A percentile compares a stretch with the other conserved stretches of the same genome.
Evolutionary conservation across 2,329 filamentous ascomycete genomes (phyloP).

Genomic region (Calonectria multiphialidica): DNA sequence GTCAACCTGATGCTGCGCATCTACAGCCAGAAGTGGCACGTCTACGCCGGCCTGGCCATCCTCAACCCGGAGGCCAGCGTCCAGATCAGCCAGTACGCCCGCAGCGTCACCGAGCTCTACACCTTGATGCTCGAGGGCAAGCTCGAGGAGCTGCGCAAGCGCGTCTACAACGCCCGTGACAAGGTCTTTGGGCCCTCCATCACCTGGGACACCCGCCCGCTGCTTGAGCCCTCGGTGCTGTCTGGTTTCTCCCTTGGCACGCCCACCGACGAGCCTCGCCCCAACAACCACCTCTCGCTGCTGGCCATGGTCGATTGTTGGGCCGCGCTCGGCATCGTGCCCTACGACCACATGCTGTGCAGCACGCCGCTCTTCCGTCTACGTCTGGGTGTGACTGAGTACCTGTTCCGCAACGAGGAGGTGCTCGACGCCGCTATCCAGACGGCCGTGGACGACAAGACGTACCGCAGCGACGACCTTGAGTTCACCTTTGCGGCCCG

Average conservation of each 20-base stretch:
- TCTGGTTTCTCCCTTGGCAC: constrained; percentile 89
- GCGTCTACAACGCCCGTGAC: constrained; percentile 75
- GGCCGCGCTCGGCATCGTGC: constrained; percentile 92
- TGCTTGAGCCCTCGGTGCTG: constrained; percentile 86
- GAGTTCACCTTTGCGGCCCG: constrained; percentile 98
- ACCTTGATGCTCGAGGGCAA: constrained; percentile 96
- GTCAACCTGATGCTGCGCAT: constrained; percentile 98
- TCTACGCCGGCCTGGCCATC: constrained; percentile 97
- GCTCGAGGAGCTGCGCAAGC: constrained; percentile 76
- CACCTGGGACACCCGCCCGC: constrained; percentile 71
- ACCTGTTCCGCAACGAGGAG: constrained; percentile 86
- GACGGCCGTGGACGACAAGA: constrained; percentile 89
- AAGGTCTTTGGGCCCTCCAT: constrained; percentile 81
- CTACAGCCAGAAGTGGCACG: constrained; percentile 99
- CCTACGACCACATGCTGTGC: constrained; percentile 99
- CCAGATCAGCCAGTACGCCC: constrained; percentile 95
- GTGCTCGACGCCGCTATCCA: constrained; percentile 87
- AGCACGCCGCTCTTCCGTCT: constrained; percentile 97
- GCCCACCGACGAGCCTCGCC: constrained; percentile 71
- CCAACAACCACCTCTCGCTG: constrained; percentile 94
- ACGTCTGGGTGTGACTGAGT: constrained; percentile 97
- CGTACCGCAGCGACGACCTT: constrained; percentile 93
- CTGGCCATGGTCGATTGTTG: constrained; percentile 99
- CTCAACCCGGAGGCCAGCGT: constrained; percentile 92
- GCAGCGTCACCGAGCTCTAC: constrained; percentile 92